These are phyloP conservation scores for Tetrahymena elliotti DNA, from an alignment of 73 alveolate genomes.

Conservation along the genomic window DNA sequence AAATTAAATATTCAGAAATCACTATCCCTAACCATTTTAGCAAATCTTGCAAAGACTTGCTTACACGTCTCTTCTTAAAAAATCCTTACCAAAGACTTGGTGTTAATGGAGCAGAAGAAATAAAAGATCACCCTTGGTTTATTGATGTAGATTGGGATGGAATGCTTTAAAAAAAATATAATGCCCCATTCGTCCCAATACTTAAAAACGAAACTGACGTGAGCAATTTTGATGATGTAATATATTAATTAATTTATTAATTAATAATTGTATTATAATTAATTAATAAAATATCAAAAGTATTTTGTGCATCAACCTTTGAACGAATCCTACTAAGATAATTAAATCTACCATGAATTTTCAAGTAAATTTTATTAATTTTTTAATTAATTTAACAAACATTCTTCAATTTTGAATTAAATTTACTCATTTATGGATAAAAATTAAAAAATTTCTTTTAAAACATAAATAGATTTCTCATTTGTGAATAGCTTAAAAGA, in stretches of 20 bases:
- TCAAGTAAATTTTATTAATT: neutral
- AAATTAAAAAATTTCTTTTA: neutral
- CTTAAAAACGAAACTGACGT: constrained; percentile 26
- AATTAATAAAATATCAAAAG: too few species aligned
- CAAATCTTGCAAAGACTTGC: constrained; percentile 3
- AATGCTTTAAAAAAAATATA: constrained; percentile 52
- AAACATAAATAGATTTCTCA: neutral
- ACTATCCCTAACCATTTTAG: neutral
- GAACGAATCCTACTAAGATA: neutral
- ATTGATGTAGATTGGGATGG: constrained; percentile 46
- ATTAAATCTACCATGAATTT: neutral
- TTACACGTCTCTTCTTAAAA: constrained; percentile 31
- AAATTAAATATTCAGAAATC: constrained; percentile 3
- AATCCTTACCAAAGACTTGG: constrained; percentile 37
- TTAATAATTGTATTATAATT: too few species aligned
- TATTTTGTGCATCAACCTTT: neutral
- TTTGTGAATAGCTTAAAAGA: neutral
- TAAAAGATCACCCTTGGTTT: constrained; percentile 55
- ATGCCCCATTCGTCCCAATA: constrained; percentile 72
- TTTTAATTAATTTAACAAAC: too few species aligned
- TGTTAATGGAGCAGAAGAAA: constrained; percentile 23
- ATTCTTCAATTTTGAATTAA: too few species aligned
- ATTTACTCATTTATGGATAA: too few species aligned
- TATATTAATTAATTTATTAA: neutral
- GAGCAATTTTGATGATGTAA: constrained; percentile 51